Base-by-base conservation (phyloP, 495 filamentous ascomycete genomes). In the Pyronema domesticum region DNA sequence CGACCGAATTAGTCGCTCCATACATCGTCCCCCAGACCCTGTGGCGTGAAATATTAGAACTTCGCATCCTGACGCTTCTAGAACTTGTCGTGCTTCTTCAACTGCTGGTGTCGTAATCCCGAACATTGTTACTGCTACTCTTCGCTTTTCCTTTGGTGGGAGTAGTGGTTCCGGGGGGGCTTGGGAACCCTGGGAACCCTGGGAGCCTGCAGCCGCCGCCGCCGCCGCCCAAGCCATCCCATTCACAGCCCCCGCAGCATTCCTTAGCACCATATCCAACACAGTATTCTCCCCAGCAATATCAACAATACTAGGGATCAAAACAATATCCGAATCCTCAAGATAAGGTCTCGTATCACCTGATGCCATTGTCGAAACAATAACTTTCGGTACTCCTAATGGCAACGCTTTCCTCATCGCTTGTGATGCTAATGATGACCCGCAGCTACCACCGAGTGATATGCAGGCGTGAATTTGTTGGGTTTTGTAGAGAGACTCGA, bases 221-320 rank as follows among this genome's bases (percentile, higher is more conserved):
- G 68, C 60, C 51, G 76, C 78, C 0, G 72, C 62, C 10, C 49
- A 54, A 0, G 74, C 76, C 72, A 80, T 80, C 1, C 73, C 80
- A 0, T 59, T 68, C 30, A 82, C 74, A 0, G 73, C 76, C 0
- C 69, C 77, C 0, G 75, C 80, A 1, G 81, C 80, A 58, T 83
- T 85, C 18, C 61, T 60, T 11, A 85, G 60, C 0, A 84, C 72
- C 15, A 67, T 64, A 11, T 71, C 65, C 17, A 84, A 65, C 9
- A 84, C 63, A 1, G 67, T 56, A 55, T 85, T 86, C 17, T 71
- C 57, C 3, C 81, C 81, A 3, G 81, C 79, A 46, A 86, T 74
- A 57, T 86, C 81, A 13, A 83, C 80, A 8, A 85, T 75, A 14
- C 72, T 72, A 57, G 82, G 80, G 77, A 84, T 81, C 69, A 85